Percentiles rank a stretch among this genome's conserved stretches.
These are phyloP conservation scores for Balakata baccata DNA, from an alignment of 345 rosid species.

Conservation along the genomic window DNA sequence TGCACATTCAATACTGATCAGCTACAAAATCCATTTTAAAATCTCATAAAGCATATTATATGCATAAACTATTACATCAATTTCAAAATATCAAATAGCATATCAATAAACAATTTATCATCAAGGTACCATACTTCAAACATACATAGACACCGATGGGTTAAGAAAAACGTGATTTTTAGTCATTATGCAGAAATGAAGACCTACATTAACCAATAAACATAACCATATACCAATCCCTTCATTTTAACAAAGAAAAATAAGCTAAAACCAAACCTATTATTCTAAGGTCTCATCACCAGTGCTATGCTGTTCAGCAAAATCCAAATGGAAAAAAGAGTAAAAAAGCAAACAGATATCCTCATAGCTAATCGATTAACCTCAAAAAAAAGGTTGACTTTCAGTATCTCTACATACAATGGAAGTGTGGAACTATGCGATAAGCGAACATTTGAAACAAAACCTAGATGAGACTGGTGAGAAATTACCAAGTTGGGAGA, in stretches of 20 bases:
- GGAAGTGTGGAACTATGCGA: no score
- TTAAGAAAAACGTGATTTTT: neutral
- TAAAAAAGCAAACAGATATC: no score
- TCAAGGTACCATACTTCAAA: neutral
- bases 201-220: neutral
- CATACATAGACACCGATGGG: neutral
- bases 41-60: no score
- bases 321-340: no score
- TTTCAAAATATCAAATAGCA: neutral
- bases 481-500: conserved; percentile 57
- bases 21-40: neutral
- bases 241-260: neutral
- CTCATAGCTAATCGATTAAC: no score
- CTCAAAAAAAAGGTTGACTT: no score
- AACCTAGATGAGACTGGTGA: neutral
- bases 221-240: neutral
- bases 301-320: no score
- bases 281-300: neutral
- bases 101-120: neutral
- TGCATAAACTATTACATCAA: no score
- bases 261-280: neutral
- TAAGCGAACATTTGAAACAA: no score
- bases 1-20: neutral
- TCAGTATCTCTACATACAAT: no score
- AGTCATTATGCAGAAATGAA: neutral